Evolutionary conservation across 1,284 basidiomycete species (phyloP).

Genomic region (Grifola frondosa): DNA sequence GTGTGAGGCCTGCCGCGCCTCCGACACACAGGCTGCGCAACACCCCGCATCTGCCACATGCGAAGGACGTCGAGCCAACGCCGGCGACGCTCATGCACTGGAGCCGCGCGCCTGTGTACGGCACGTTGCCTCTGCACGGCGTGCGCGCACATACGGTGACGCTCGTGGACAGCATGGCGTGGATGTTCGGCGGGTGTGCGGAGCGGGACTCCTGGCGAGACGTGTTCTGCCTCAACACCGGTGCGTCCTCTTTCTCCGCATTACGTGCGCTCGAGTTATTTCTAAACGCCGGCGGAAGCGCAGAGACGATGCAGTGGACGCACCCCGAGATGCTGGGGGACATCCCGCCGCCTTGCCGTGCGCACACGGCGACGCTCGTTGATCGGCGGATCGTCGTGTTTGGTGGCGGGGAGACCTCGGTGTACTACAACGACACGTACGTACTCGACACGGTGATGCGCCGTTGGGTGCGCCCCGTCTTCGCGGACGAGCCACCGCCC

Average conservation of each 20-base stretch:
- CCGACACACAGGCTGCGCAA: conserved; percentile 20
- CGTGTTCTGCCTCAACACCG: conserved; percentile 84
- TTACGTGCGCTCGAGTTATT: neutral
- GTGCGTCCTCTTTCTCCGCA: conserved; percentile 39
- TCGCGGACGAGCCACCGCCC: conserved; percentile 46
- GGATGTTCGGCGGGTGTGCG: conserved; percentile 90
- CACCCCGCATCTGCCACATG: conserved; percentile 52
- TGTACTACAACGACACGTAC: conserved; percentile 77
- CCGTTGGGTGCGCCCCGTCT: conserved; percentile 59
- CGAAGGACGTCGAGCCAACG: conserved; percentile 52
- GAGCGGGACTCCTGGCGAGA: conserved; percentile 76
- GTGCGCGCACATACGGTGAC: conserved; percentile 86
- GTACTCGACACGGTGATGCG: conserved; percentile 79
- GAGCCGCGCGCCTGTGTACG: conserved; percentile 82
- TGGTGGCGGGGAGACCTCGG: conserved; percentile 82
- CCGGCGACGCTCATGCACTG: conserved; percentile 79
- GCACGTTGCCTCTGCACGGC: conserved; percentile 67
- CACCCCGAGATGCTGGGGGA: conserved; percentile 75
- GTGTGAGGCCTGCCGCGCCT: conserved; percentile 7
- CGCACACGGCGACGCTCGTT: conserved; percentile 86
- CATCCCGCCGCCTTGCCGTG: conserved; percentile 78
- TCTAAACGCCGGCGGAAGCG: conserved; percentile 1
- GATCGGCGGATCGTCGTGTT: conserved; percentile 81
- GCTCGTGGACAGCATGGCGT: conserved; percentile 78
- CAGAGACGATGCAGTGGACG: conserved; percentile 91